Conservation (phyloP, 768 basidiomycete genomes). For the Mycena maculata region DNA sequence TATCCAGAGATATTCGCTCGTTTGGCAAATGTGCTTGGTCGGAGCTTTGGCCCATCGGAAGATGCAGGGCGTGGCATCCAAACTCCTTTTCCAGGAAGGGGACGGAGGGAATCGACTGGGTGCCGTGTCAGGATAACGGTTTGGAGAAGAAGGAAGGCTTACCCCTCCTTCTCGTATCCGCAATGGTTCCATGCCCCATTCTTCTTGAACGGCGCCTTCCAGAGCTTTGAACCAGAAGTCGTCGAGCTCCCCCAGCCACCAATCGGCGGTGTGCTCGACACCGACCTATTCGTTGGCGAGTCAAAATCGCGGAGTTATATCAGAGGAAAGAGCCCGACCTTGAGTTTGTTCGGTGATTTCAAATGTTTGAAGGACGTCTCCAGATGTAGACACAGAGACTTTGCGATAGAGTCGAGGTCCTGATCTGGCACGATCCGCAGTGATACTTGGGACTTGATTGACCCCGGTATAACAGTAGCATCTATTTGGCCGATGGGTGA, state of each 20-base stretch:
- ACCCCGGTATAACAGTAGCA: conserved; percentile 89
- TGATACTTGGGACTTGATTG: conserved; percentile 87
- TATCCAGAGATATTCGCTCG: conserved; percentile 88
- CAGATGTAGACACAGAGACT: conserved; percentile 70
- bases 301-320: background rate
- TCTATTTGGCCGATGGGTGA: conserved; percentile 53
- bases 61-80: conserved; percentile 87
- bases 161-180: conserved; percentile 95
- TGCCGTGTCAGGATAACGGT: conserved; percentile 13
- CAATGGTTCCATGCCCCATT: conserved; percentile 89
- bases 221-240: conserved; percentile 89
- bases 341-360: conserved; percentile 75
- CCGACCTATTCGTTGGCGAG: conserved; percentile 62
- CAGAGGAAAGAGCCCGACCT: conserved; percentile 56
- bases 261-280: conserved; percentile 88
- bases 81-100: conserved; percentile 96
- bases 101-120: conserved; percentile 91
- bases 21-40: conserved; percentile 95
- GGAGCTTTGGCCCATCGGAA: conserved; percentile 93
- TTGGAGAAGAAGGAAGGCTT: conserved; percentile 39
- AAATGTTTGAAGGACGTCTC: conserved; percentile 66
- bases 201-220: conserved; percentile 82
- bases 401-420: conserved; percentile 75
- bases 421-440: conserved; percentile 97
- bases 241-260: conserved; percentile 95